Conservation (phyloP, 75 land plant genomes). For the Chamaecyparis obtusa region DNA sequence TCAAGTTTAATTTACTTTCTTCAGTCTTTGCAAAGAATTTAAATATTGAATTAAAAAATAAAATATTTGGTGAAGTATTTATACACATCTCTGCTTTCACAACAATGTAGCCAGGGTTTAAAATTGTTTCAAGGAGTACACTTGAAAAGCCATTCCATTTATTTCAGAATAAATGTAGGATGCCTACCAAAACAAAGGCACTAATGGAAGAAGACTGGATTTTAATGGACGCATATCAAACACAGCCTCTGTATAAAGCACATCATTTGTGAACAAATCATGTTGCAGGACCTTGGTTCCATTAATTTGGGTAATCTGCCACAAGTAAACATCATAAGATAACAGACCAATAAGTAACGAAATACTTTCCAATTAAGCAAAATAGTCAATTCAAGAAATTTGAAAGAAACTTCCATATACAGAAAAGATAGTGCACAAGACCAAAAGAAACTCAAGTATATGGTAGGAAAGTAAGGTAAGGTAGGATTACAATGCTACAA, state of each 20-base stretch:
- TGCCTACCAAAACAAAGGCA: slow-evolving; percentile 93
- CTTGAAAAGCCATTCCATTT: not conserved
- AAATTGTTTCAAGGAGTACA: not conserved
- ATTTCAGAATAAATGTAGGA: not conserved
- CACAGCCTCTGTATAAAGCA: slow-evolving; percentile 89
- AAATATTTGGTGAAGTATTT: not conserved
- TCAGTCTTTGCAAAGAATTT: not conserved
- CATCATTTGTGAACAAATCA: slow-evolving; percentile 98
- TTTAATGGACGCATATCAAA: slow-evolving; percentile 80
- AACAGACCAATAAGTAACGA: not conserved
- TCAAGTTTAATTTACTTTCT: not conserved
- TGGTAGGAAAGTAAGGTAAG: not conserved
- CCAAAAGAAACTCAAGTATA: not conserved
- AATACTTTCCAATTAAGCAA: not conserved
- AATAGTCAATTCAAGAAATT: not conserved
- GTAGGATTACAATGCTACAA: not conserved
- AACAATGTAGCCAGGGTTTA: not conserved
- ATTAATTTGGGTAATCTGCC: slow-evolving; percentile 82
- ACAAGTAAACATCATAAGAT: not conserved
- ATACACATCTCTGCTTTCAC: not conserved
- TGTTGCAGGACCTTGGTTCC: slow-evolving; percentile 85
- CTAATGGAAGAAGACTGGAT: slow-evolving; percentile 80
- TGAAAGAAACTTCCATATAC: not conserved
- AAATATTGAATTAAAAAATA: not conserved
- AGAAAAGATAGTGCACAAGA: not conserved